phyloP scores from a whole-genome alignment of 805 yeast species.

The Kodamaea jinghongensis region DNA sequence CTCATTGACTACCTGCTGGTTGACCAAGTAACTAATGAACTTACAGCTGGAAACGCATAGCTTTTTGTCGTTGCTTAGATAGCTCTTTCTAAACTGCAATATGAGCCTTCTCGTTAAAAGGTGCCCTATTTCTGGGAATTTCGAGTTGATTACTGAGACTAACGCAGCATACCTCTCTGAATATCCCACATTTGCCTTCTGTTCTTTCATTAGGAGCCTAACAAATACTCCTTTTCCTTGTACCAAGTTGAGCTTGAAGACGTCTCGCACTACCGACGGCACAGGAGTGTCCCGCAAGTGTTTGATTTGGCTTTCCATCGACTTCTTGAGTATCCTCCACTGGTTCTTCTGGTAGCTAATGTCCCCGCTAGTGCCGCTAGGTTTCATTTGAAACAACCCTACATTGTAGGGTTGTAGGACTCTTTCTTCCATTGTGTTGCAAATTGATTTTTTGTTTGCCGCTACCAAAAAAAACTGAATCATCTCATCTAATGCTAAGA shows the following conservation, averaged over 20 bases:
- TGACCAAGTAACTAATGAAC: constrained; percentile 62
- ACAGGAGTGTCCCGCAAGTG: constrained; percentile 47
- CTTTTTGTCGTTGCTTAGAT: constrained; percentile 43
- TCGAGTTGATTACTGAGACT: constrained; percentile 58
- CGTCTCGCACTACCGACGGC: constrained; percentile 42
- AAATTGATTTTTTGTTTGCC: background rate
- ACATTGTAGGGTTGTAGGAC: constrained; percentile 5
- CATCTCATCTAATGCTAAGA: constrained; percentile 1
- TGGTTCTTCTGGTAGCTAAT: constrained; percentile 25
- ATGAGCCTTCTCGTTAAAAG: constrained; percentile 52
- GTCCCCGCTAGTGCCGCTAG: background rate
- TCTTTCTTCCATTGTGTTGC: constrained; percentile 1
- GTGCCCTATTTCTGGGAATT: constrained; percentile 68
- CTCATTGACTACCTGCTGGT: constrained; percentile 50
- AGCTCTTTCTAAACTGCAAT: constrained; percentile 56
- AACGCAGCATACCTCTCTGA: constrained; percentile 56
- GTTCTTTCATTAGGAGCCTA: constrained; percentile 55
- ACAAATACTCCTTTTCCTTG: constrained; percentile 60
- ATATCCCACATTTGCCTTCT: constrained; percentile 36
- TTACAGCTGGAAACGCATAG: constrained; percentile 41
- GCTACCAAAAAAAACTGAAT: constrained; percentile 1
- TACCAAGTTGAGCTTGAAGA: constrained; percentile 56
- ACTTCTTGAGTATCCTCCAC: constrained; percentile 10
- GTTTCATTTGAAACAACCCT: constrained; percentile 6
- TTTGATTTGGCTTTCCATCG: constrained; percentile 43